Evolutionary conservation across 495 filamentous ascomycete genomes (phyloP).

Genomic region (Hyaloscypha finlandica): DNA sequence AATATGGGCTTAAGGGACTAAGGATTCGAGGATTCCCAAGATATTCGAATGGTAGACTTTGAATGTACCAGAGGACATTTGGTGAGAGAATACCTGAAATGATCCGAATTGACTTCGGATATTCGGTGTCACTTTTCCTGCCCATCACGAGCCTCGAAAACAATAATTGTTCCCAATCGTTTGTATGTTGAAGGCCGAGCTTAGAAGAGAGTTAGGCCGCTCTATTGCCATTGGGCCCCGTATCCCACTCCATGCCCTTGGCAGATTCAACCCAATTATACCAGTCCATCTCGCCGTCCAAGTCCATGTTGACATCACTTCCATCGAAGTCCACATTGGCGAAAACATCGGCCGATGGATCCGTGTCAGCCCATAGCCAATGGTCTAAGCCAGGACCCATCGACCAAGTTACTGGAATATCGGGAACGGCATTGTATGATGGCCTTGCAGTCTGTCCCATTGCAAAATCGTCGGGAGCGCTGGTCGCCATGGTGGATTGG

Average conservation of each 20-base stretch:
- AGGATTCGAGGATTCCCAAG: no score
- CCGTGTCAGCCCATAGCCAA: slow-evolving; percentile 42
- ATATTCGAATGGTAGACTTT: no score
- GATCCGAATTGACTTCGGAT: no score
- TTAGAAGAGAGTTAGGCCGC: neutral
- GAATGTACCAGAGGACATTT: no score
- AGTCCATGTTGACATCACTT: slow-evolving; percentile 37
- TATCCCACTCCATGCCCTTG: slow-evolving; percentile 38
- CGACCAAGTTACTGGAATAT: slow-evolving; percentile 3
- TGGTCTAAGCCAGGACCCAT: slow-evolving; percentile 27
- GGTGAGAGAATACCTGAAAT: no score
- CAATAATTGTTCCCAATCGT: neutral
- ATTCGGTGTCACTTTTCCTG: no score
- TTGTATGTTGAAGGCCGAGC: neutral
- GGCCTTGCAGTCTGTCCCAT: neutral
- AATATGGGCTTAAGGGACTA: no score
- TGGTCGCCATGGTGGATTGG: slow-evolving; percentile 21
- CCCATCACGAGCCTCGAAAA: no score
- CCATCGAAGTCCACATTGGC: slow-evolving; percentile 30
- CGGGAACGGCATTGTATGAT: slow-evolving; percentile 12
- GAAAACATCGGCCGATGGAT: slow-evolving; percentile 29
- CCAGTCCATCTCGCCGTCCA: slow-evolving; percentile 49
- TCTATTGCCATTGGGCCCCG: neutral
- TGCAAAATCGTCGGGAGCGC: slow-evolving; percentile 5
- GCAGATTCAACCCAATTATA: slow-evolving; percentile 51